These are phyloP conservation scores for Fagopyrum esculentum DNA, from an alignment of 148 eudicot genomes.

Conservation along the genomic window DNA sequence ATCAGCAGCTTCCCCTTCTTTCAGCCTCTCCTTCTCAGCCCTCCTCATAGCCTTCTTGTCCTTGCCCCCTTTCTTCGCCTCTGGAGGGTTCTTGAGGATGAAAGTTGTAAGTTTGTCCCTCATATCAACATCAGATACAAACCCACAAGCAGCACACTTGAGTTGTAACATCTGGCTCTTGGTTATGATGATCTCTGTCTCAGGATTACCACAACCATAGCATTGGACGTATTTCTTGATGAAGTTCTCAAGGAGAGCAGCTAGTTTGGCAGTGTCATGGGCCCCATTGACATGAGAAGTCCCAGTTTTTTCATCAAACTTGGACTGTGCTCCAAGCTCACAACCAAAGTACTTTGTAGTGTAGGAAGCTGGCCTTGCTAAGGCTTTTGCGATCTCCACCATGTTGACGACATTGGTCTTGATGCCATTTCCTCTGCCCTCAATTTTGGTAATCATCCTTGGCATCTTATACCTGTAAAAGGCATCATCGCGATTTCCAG, in stretches of 20 bases:
- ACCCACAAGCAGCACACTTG: conserved; percentile 80
- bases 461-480: conserved; percentile 92
- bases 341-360: conserved; percentile 76
- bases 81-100: conserved; percentile 73
- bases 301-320: conserved; percentile 72
- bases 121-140: conserved; percentile 78
- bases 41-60: conserved; percentile 72
- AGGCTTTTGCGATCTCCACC: conserved; percentile 78
- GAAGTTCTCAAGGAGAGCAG: conserved; percentile 72
- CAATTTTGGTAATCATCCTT: conserved; percentile 71
- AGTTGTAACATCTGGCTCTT: conserved; percentile 61
- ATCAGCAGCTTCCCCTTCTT: conserved; percentile 76
- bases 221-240: conserved; percentile 83
- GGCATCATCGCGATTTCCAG: conserved; percentile 79
- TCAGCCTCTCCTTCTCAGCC: conserved; percentile 73
- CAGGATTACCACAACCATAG: conserved; percentile 83
- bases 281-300: conserved; percentile 68
- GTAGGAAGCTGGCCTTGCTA: conserved; percentile 67
- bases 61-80: conserved; percentile 47
- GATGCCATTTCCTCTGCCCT: conserved; percentile 86
- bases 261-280: conserved; percentile 68
- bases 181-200: conserved; percentile 62
- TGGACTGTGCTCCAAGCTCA: conserved; percentile 83
- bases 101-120: conserved; percentile 68
- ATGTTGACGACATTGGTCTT: conserved; percentile 77